These are phyloP conservation scores for Mycena latifolia DNA, from an alignment of 768 basidiomycete species.

Conservation along the genomic window DNA sequence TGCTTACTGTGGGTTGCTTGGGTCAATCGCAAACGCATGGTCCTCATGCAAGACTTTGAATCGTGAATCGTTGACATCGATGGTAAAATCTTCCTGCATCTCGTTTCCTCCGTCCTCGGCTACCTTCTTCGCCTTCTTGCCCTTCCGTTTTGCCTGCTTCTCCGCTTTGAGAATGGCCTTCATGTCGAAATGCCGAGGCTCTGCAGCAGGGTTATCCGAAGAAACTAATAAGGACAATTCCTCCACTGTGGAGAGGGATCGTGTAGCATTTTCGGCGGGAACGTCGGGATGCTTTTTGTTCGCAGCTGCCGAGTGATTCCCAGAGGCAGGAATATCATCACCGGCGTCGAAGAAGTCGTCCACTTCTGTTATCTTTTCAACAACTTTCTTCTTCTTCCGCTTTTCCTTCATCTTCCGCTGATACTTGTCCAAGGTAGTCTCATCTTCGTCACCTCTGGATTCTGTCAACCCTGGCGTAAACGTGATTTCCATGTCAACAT, in stretches of 20 bases:
- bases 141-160: slow-evolving; percentile 66
- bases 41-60: slow-evolving; percentile 92
- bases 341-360: slow-evolving; percentile 87
- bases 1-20: slow-evolving; percentile 92
- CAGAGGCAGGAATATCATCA: slow-evolving; percentile 35
- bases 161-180: slow-evolving; percentile 90
- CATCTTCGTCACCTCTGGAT: slow-evolving; percentile 66
- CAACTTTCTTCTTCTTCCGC: slow-evolving; percentile 77
- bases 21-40: slow-evolving; percentile 94
- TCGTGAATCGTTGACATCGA: slow-evolving; percentile 89
- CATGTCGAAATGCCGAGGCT: slow-evolving; percentile 89
- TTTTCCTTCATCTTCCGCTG: slow-evolving; percentile 93
- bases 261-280: slow-evolving; percentile 38
- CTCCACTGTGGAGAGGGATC: slow-evolving; percentile 65
- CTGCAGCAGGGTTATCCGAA: slow-evolving; percentile 64
- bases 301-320: slow-evolving; percentile 36
- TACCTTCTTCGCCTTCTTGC: slow-evolving; percentile 57
- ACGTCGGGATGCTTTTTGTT: slow-evolving; percentile 29
- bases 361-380: slow-evolving; percentile 41
- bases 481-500: slow-evolving; percentile 94
- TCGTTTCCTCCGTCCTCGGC: slow-evolving; percentile 67
- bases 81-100: slow-evolving; percentile 82
- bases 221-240: slow-evolving; percentile 75
- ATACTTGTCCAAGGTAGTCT: slow-evolving; percentile 92
- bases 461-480: slow-evolving; percentile 88